Base-by-base conservation (phyloP, 2,329 filamentous ascomycete genomes). In the Trichophyton mentagrophytes region DNA sequence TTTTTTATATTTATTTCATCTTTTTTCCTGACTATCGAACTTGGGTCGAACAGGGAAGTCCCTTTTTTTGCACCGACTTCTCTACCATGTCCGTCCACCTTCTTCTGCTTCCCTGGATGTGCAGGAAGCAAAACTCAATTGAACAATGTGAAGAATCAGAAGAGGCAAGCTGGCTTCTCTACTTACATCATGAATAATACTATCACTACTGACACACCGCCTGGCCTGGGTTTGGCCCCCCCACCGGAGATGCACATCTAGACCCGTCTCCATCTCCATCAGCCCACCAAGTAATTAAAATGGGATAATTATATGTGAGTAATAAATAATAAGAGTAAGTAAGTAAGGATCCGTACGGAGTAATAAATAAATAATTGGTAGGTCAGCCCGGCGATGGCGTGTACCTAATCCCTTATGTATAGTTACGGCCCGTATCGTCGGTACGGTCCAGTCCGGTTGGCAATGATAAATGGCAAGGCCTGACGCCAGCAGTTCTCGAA, bases 341-440 rank as follows among this genome's bases (percentile, higher is more conserved):
- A 22, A 22, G 22, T 22, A 22, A 22, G 22, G 2, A 22, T 22
- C 22, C 22, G 22, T 22, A 22, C 22, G 22, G 22, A 27, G 27
- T 27, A 27, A 27, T 27, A 27, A 27, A 7, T 7, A 27, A 27
- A 27, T 6, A 6, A 6, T 1, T 27, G 27, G 27, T 27, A 27
- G 27, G 27, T 15, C 6, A 40, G 38, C 38, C 38, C 38, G 4
- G 11, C 11, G 27, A 27, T 13, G 15, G 47, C 20, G 9, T 20
- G 42, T 27, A 27, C 7, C 4, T n/a, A n/a, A n/a, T n/a, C n/a
- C n/a, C 27, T 27, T 9, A 47, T 6, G 42, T 47, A 22, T 20
- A 47, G 20, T n/a, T 47, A 47, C 49, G 49, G 49, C 49, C 49
- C 49, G 49, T 53, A 53, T 53, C 49, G 49, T 53, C 49, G 49